Percentiles rank a stretch among this genome's conserved stretches.
phyloP scores from a whole-genome alignment of 208 protist genomes.

The Lotmaria passim region DNA sequence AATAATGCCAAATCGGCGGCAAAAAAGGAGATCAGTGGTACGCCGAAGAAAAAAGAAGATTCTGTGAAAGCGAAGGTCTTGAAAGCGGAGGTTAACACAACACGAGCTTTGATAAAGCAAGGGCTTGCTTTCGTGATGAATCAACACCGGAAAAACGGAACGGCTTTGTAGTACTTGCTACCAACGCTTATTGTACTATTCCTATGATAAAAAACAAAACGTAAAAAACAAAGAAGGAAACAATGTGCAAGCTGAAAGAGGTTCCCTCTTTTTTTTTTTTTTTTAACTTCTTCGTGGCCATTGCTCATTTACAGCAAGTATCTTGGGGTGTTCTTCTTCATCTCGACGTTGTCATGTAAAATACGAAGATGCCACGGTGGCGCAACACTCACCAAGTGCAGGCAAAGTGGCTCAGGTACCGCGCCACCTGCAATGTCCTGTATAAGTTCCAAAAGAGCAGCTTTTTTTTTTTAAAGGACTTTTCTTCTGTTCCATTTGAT shows the following conservation, averaged over 20 bases:
- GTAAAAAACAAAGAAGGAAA: not conserved
- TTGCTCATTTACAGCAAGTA: no score
- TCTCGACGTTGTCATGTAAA: no score
- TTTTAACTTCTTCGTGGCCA: no score
- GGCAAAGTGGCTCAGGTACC: no score
- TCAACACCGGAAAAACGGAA: conserved; percentile 4
- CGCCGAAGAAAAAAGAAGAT: not conserved
- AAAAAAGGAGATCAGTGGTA: not conserved
- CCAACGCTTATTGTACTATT: not conserved
- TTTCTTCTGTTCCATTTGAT: not conserved
- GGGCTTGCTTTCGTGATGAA: conserved; percentile 32
- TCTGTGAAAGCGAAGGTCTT: not conserved
- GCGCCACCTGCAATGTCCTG: no score
- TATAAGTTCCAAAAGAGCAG: no score
- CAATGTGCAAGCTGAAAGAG: no score
- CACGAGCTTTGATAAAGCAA: conserved; percentile 30
- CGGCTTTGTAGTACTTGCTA: not conserved
- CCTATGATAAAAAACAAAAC: not conserved
- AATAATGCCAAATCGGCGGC: conserved; percentile 31
- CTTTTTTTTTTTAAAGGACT: not conserved
- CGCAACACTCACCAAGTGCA: no score
- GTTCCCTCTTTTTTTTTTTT: no score
- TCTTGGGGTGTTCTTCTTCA: no score
- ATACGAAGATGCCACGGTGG: no score
- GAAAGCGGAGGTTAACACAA: conserved; percentile 16